Evolutionary conservation across 192 early-diverging fungal genomes (phyloP), one percentile per base, ranked within the genome.

Genomic region (Paraglomus occultum): DNA sequence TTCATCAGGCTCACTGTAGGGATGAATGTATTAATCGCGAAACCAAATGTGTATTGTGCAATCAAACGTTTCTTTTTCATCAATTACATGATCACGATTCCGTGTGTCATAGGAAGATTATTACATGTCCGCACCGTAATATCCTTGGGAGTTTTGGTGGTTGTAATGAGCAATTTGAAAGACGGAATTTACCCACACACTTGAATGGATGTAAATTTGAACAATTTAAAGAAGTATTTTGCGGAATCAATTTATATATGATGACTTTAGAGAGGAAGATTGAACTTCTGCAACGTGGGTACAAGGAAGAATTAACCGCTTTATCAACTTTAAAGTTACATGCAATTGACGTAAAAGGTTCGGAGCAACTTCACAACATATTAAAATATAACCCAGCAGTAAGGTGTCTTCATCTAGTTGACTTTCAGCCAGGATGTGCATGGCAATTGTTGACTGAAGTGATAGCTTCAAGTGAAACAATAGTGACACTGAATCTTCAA

Each of bases 61-160:
- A 66, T 31, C 11, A 68, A 48, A 11, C 3, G 5, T 43, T 66
- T 18, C 44, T 46, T 53, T 68, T 43, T 42, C 20, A 52, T 47
- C 45, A 70, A 44, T 46, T 60, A 50, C 18, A 64, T 18, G 62
- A 67, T 15, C 71, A 72, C 54, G 71, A 67, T 31, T 42, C 11
- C 1, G 47, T 70, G n/a, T 72, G 71, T 66, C 67, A 53, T 40
- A 44, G 43, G 14, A 66, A 66, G 22, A 44, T 17, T 9, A 66
- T 72, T 46, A 51, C 9, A 52, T 72, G 71, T 60, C 67, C 66
- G n/a, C 71, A 72, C 22, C 50, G 38, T 42, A 66, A 54, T 45
- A 64, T 72, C 45, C 42, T 72, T 11, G 71, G 71, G 6, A 64
- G 61, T 66, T 72, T 52, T 53, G 71, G 71, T 12, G 71, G 71